phyloP scores from a whole-genome alignment of 495 filamentous ascomycete genomes.

The Neurospora sp. region DNA sequence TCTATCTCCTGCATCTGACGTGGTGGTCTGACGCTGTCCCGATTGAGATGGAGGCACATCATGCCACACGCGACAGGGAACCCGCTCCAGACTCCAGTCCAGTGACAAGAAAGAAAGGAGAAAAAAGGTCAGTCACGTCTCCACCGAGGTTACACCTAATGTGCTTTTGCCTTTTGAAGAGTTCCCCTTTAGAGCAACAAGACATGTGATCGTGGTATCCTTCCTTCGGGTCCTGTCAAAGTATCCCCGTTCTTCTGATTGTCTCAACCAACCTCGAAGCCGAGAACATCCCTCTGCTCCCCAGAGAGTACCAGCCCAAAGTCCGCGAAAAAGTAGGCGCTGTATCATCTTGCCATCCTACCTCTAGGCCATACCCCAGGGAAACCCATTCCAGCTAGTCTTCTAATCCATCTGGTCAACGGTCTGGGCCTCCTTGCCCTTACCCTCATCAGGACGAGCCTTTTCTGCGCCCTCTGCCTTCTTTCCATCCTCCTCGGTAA shows the following conservation, averaged over 20 bases:
- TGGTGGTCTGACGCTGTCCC: neutral
- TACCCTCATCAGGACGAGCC: neutral
- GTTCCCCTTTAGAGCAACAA: neutral
- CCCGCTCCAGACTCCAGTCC: neutral
- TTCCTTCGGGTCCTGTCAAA: neutral
- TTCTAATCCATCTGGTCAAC: neutral
- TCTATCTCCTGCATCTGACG: neutral
- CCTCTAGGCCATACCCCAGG: neutral
- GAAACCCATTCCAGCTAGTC: neutral
- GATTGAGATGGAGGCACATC: neutral
- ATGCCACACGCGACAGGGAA: neutral
- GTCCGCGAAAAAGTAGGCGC: neutral
- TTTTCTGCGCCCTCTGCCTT: slow-evolving; percentile 17
- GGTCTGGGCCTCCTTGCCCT: neutral
- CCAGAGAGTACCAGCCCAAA: too few species aligned
- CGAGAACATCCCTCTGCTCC: too few species aligned
- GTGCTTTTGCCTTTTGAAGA: neutral
- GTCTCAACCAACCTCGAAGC: too few species aligned
- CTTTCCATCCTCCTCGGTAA: slow-evolving; percentile 39
- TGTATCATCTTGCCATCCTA: neutral
- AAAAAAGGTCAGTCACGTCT: neutral
- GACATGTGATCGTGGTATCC: neutral
- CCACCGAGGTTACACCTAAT: neutral
- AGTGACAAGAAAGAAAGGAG: neutral
- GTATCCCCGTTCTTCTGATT: too few species aligned